Conservation (phyloP, 441 rosid species). For the Arabidopsis hybrid region DNA sequence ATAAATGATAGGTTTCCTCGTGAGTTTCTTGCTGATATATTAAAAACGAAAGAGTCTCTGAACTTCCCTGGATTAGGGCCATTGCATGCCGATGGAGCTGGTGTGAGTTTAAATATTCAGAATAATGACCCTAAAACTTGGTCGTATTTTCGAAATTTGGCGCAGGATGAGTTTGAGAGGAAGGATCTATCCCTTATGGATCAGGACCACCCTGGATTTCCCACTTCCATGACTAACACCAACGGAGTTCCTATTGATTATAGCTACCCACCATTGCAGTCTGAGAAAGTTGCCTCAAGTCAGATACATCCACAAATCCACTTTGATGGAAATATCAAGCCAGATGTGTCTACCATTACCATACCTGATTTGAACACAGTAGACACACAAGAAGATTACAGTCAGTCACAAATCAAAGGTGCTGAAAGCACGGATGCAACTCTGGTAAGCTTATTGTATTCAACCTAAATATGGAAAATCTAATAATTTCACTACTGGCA, state of each 20-base stretch:
- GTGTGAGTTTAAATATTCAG: slow-evolving; percentile 73
- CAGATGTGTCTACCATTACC: slow-evolving; percentile 37
- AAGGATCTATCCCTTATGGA: slow-evolving; percentile 81
- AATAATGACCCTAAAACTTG: slow-evolving; percentile 83
- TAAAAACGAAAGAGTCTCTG: slow-evolving; percentile 56
- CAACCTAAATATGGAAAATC: slow-evolving; percentile 46
- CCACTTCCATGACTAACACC: slow-evolving; percentile 47
- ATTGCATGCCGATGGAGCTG: slow-evolving; percentile 72
- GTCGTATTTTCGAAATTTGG: slow-evolving; percentile 90
- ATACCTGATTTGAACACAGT: slow-evolving; percentile 38
- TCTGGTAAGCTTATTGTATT: slow-evolving; percentile 37
- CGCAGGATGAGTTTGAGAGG: slow-evolving; percentile 62
- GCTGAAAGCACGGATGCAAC: slow-evolving; percentile 50
- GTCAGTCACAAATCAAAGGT: slow-evolving; percentile 52
- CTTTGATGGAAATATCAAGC: slow-evolving; percentile 44
- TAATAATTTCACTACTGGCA: neutral
- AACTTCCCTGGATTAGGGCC: slow-evolving; percentile 53
- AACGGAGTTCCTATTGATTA: slow-evolving; percentile 53
- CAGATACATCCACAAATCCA: slow-evolving; percentile 49
- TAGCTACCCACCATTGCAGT: slow-evolving; percentile 54
- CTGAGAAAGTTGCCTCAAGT: slow-evolving; percentile 53
- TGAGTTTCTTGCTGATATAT: slow-evolving; percentile 70
- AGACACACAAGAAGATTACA: slow-evolving; percentile 41
- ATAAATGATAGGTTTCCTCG: slow-evolving; percentile 79
- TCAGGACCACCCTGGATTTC: slow-evolving; percentile 66